These are phyloP conservation scores for Peronospora farinosa DNA, from an alignment of 352 stramenopile species.

Conservation along the genomic window DNA sequence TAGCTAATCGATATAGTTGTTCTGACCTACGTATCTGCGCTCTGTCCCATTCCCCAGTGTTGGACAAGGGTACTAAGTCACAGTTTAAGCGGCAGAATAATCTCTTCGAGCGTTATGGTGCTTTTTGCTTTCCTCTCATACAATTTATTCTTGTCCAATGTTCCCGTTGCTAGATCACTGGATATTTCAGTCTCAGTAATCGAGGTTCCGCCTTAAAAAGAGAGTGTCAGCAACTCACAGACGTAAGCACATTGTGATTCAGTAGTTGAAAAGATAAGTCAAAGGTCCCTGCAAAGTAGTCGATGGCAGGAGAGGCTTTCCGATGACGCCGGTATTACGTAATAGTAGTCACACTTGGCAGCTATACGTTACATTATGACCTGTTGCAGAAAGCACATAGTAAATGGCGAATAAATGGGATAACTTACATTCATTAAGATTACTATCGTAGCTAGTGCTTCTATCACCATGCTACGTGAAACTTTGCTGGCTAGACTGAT, in stretches of 20 bases:
- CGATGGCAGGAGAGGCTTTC: too few relatives aligned
- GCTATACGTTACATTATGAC: slow-evolving; percentile 19
- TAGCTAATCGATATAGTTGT: too few relatives aligned
- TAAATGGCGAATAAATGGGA: background rate
- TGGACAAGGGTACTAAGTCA: too few relatives aligned
- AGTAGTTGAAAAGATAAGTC: slow-evolving; percentile 14
- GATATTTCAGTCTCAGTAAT: too few relatives aligned
- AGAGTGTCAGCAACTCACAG: slow-evolving; percentile 41
- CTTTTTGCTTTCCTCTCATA: background rate
- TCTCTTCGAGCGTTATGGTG: slow-evolving; percentile 15
- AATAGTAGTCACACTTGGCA: too few relatives aligned
- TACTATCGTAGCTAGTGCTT: slow-evolving; percentile 20
- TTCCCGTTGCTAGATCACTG: background rate
- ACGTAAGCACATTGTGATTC: slow-evolving; percentile 9
- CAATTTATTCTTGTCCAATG: background rate
- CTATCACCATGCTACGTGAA: slow-evolving; percentile 18
- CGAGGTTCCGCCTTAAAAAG: slow-evolving; percentile 44
- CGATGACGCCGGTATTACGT: too few relatives aligned
- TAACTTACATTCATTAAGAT: slow-evolving; percentile 38
- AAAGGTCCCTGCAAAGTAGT: slow-evolving; percentile 53
- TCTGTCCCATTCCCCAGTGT: too few relatives aligned
- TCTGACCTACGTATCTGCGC: too few relatives aligned
- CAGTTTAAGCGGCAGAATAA: background rate
- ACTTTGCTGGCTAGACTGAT: slow-evolving; percentile 23
- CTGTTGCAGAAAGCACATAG: background rate